Conservation (phyloP, 2,329 filamentous ascomycete genomes). For the Aspergillus viridinutans region DNA sequence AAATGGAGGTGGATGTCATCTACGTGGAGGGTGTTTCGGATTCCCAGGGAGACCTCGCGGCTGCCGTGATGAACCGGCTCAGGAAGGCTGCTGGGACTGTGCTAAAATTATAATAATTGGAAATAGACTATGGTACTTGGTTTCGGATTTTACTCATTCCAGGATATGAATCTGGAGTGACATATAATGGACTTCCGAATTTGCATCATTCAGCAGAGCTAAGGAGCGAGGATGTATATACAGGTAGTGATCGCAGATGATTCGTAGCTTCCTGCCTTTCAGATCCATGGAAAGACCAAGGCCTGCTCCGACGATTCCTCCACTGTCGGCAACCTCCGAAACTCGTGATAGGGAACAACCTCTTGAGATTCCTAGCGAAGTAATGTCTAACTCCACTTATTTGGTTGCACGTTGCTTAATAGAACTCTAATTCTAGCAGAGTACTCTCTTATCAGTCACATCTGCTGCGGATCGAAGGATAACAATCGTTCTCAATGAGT, state of each 20-base stretch:
- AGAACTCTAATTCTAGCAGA: not conserved
- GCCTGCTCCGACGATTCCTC: not conserved
- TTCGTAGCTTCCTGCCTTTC: not conserved
- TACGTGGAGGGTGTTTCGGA: slow-evolving; percentile 83
- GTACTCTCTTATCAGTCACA: not conserved
- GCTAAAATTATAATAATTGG: slow-evolving; percentile 41
- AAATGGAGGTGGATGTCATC: slow-evolving; percentile 72
- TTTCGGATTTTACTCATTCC: slow-evolving; percentile 5
- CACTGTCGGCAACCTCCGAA: not conserved
- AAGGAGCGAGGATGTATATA: not conserved
- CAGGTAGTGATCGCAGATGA: not conserved
- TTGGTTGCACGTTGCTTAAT: not conserved
- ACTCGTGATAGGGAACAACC: not conserved
- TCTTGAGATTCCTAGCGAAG: not conserved
- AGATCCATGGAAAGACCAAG: not conserved
- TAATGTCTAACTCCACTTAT: not conserved
- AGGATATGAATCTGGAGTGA: not conserved
- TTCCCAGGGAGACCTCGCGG: slow-evolving; percentile 69
- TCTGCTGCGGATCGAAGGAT: not conserved
- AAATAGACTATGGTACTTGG: slow-evolving; percentile 6
- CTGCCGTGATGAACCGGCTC: slow-evolving; percentile 79
- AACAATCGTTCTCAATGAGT: not conserved
- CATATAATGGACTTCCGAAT: slow-evolving; percentile 3
- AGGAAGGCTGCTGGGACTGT: slow-evolving; percentile 67
- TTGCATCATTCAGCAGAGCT: not conserved